These are phyloP conservation scores for Chlorella sp. DNA, from an alignment of 139 green algal species.

Conservation along the genomic window DNA sequence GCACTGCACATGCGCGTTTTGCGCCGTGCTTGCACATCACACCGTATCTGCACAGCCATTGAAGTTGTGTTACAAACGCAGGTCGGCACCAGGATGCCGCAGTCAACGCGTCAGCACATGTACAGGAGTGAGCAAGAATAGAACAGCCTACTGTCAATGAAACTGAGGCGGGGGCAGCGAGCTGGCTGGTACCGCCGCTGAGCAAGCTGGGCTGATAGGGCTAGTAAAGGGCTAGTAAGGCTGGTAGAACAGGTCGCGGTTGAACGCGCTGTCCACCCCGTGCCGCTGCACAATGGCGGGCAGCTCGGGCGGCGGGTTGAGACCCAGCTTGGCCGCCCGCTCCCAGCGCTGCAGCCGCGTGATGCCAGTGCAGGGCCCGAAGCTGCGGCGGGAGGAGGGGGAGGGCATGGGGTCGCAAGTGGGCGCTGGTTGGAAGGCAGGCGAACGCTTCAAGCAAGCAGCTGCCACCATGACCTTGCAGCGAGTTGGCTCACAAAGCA, in stretches of 20 bases:
- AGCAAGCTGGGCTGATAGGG: too few relatives aligned
- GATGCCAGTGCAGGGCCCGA: conserved; percentile 37
- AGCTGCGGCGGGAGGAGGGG: conserved; percentile 13
- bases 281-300: conserved; percentile 10
- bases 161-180: too few relatives aligned
- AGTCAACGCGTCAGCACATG: too few relatives aligned
- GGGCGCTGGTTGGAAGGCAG: not conserved
- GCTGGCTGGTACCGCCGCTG: too few relatives aligned
- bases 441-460: not conserved
- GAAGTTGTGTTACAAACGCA: too few relatives aligned
- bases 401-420: not conserved
- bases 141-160: too few relatives aligned
- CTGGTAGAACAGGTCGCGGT: conserved; percentile 6
- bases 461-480: not conserved
- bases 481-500: not conserved
- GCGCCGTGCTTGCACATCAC: too few relatives aligned
- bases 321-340: conserved; percentile 37
- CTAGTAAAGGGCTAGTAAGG: not conserved
- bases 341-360: conserved; percentile 40
- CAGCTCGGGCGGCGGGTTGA: conserved; percentile 34
- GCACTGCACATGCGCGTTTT: too few relatives aligned
- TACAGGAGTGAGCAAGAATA: too few relatives aligned
- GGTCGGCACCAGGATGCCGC: too few relatives aligned
- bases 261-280: not conserved
- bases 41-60: too few relatives aligned